These are phyloP conservation scores for Xylaria polymorpha DNA, from an alignment of 2,329 filamentous ascomycete species.

Conservation along the genomic window DNA sequence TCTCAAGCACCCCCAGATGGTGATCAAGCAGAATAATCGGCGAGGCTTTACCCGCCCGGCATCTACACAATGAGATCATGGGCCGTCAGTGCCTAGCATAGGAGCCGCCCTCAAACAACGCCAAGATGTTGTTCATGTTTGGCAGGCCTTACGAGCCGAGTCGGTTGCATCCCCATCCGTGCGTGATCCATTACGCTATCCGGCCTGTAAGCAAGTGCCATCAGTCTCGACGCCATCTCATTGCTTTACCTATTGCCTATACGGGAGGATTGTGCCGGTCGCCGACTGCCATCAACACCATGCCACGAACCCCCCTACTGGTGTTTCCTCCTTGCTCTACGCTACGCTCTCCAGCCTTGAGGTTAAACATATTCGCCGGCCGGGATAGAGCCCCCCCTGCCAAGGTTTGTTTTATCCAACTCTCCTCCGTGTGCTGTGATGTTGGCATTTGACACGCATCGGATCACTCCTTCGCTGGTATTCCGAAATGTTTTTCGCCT, in stretches of 20 bases:
- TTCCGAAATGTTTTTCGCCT: slow-evolving; percentile 53
- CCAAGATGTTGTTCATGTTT: slow-evolving; percentile 27
- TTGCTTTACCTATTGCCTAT: neutral
- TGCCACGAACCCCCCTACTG: slow-evolving; percentile 12
- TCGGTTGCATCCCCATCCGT: slow-evolving; percentile 44
- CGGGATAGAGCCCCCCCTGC: slow-evolving; percentile 38
- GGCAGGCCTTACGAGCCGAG: slow-evolving; percentile 33
- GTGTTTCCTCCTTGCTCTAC: slow-evolving; percentile 38
- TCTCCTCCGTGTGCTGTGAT: slow-evolving; percentile 38
- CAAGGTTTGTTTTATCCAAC: slow-evolving; percentile 46
- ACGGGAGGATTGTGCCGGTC: slow-evolving; percentile 14
- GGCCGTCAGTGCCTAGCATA: slow-evolving; percentile 21
- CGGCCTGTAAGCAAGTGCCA: slow-evolving; percentile 29
- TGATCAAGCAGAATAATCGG: slow-evolving; percentile 44
- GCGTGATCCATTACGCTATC: slow-evolving; percentile 39
- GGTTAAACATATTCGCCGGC: slow-evolving; percentile 38
- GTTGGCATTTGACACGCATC: slow-evolving; percentile 55
- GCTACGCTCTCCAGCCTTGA: slow-evolving; percentile 30
- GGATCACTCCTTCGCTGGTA: slow-evolving; percentile 53
- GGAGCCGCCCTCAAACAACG: slow-evolving; percentile 14
- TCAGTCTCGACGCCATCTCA: slow-evolving; percentile 22
- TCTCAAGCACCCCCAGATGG: slow-evolving; percentile 38
- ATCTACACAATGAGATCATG: slow-evolving; percentile 4
- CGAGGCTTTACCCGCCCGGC: slow-evolving; percentile 38
- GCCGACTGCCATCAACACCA: slow-evolving; percentile 18